Evolutionary conservation across 352 stramenopile species (phyloP).

Genomic region (Globisporangium viniferum): DNA sequence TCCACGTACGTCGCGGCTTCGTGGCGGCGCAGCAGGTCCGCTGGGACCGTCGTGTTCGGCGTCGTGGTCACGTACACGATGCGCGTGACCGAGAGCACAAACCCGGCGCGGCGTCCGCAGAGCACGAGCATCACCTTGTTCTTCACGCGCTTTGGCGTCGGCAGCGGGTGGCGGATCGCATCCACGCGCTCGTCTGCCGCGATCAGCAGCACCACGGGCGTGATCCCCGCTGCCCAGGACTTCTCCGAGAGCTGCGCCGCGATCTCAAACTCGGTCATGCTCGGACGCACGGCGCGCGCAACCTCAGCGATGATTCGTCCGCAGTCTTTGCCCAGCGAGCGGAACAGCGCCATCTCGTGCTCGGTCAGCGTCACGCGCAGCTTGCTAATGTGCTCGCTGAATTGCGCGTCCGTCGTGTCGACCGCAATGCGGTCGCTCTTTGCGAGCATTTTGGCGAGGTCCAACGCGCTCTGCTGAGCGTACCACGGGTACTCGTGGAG

Average conservation of each 20-base stretch:
- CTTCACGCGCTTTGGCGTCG: conserved; percentile 63
- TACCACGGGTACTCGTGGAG: conserved; percentile 59
- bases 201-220: conserved; percentile 55
- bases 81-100: conserved; percentile 64
- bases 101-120: conserved; percentile 56
- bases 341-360: conserved; percentile 58
- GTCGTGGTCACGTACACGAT: conserved; percentile 61
- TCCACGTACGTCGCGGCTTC: conserved; percentile 72
- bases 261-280: conserved; percentile 58
- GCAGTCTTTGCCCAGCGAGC: conserved; percentile 53
- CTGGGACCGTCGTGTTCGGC: conserved; percentile 20
- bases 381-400: conserved; percentile 25
- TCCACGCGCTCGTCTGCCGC: conserved; percentile 67
- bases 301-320: conserved; percentile 61
- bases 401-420: conserved; percentile 30
- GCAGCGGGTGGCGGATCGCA: conserved; percentile 61
- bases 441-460: conserved; percentile 35
- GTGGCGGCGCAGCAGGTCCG: conserved; percentile 51
- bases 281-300: conserved; percentile 33
- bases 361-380: conserved; percentile 46
- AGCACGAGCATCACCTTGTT: conserved; percentile 79
- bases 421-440: conserved; percentile 34
- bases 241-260: conserved; percentile 33
- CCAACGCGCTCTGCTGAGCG: conserved; percentile 25
- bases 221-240: conserved; percentile 44